Evolutionary conservation across 768 basidiomycete genomes (phyloP), one percentile per base, ranked within the genome.

Genomic region (Termitomyces sp.): DNA sequence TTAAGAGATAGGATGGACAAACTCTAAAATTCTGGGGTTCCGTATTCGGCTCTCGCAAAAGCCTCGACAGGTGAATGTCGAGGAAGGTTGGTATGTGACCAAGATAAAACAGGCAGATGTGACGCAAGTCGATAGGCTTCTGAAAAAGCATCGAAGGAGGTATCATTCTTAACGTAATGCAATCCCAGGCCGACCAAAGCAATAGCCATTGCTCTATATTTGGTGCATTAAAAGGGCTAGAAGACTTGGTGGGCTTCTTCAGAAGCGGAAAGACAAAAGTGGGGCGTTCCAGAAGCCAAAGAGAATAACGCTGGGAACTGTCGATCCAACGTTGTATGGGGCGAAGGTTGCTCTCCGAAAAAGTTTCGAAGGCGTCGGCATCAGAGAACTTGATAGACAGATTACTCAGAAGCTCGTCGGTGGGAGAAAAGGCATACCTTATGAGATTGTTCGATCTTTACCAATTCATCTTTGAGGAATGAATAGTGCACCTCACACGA

Each of bases 71-170:
- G 66, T 96, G 89, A 26, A 97, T 97, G 65, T 97, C 95, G 60
- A 95, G 71, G 75, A 96, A 97, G 20, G 91, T 80, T 2, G 93
- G 93, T 47, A 98, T 93, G 68, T 98, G 97, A 0, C 96, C 96
- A 13, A 92, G 67, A 71, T 98, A 98, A 74, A 99, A 99, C n/a
- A 98, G 79, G 66, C 94, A 96, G 56, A 96, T 94, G 70, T 98
- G 95, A 32, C 97, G 81, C 47, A 98, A 75, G 66, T 97, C 87
- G 60, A 98, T 98, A 3, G 96, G 95, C 68, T 92, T 96, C 68
- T 90, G 77, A 68, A 86, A 87, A 26, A 96, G 76, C 88, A 98
- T 90, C 26, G 85, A 81, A n/a, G 80, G 74, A 0, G 94, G 88
- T 55, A 98, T 93, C 94, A 98, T 96, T 48, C 79, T 79, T 57